Base-by-base conservation (phyloP, 352 stramenopile genomes). In the Phytophthora tentaculata region DNA sequence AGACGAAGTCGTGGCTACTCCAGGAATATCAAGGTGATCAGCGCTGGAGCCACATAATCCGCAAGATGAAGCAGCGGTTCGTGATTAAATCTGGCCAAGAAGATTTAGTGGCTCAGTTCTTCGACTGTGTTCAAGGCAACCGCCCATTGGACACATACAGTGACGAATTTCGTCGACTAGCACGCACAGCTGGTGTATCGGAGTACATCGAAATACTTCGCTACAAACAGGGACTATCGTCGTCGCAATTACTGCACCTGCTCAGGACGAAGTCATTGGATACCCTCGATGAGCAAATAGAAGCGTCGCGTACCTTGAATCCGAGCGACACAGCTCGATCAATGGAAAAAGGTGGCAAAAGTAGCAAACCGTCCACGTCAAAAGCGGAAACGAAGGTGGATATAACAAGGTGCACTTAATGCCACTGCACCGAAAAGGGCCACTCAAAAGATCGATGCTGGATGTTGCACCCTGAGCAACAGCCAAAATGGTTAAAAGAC, bases 251-350 rank as follows among this genome's bases (percentile, higher is more conserved):
- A 49, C 20, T 49, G 19, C 19, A 28, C 4, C 43, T 49, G 17
- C 43, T 49, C 5, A 49, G 26, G 43, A 49, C 43, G 43, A 49
- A 49, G n/a, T 49, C 43, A 4, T 49, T 49, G 14, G 43, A 49
- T 24, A 49, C 19, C n/a, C 43, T 49, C 17, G 19, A 49, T 5
- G 43, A 49, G 14, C n/a, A 26, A 8, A 49, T 49, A 0, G 19
- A 49, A 26, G 19, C 43, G 43, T 49, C 43, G n/a, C 43, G 19
- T 5, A 24, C 43, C 12, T 26, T 24, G n/a, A 49, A 49, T 26
- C 43, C 43, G 19, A 5, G 43, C n/a, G 43, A 49, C 5, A 17
- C n/a, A 23, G 9, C n/a, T 49, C 5, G n/a, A 49, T 26, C 43
- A 49, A 20, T n/a, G 3, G 19, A 49, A 13, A 49, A 49, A 26